These are phyloP conservation scores for Thyridium curvatum DNA, from an alignment of 2,329 filamentous ascomycete genomes.

Conservation along the genomic window DNA sequence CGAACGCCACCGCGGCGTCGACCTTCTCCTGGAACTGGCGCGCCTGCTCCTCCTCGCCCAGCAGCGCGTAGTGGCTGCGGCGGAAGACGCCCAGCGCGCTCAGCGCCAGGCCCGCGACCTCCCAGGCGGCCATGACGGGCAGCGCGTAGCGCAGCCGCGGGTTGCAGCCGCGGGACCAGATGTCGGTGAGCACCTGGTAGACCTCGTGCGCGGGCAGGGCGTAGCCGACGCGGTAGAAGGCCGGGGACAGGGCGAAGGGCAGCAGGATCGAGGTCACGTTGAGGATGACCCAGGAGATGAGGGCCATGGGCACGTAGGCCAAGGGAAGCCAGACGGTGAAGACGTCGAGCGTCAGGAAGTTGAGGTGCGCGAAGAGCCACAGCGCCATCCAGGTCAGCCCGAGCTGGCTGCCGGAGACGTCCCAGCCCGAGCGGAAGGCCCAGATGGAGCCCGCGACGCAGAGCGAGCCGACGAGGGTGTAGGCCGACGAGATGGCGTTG, in stretches of 20 bases:
- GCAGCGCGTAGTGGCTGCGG: constrained; percentile 20
- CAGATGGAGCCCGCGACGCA: constrained; percentile 33
- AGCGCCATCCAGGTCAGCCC: constrained; percentile 19
- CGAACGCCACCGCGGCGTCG: constrained; percentile 17
- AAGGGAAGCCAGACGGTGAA: constrained; percentile 31
- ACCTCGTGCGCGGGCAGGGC: constrained; percentile 31
- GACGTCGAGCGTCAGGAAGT: constrained; percentile 32
- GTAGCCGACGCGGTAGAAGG: constrained; percentile 32
- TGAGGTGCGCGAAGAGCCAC: constrained; percentile 23
- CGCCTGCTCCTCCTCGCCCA: constrained; percentile 17
- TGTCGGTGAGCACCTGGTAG: constrained; percentile 31
- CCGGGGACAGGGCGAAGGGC: constrained; percentile 33
- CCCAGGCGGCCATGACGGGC: constrained; percentile 34
- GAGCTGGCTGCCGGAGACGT: constrained; percentile 21
- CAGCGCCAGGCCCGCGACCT: constrained; percentile 15
- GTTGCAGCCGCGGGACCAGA: constrained; percentile 36
- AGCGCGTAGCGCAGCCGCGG: constrained; percentile 29
- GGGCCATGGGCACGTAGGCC: constrained; percentile 33
- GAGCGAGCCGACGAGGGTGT: constrained; percentile 27
- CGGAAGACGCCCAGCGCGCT: constrained; percentile 20
- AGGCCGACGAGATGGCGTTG: constrained; percentile 18
- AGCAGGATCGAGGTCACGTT: constrained; percentile 34
- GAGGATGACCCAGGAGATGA: constrained; percentile 35
- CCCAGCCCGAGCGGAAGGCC: constrained; percentile 36
- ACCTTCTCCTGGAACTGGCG: constrained; percentile 16